A percentile compares a stretch with the other conserved stretches of the same genome.
These are phyloP conservation scores for Paramecium sexaurelia DNA, from an alignment of 73 alveolate species.

Conservation along the genomic window DNA sequence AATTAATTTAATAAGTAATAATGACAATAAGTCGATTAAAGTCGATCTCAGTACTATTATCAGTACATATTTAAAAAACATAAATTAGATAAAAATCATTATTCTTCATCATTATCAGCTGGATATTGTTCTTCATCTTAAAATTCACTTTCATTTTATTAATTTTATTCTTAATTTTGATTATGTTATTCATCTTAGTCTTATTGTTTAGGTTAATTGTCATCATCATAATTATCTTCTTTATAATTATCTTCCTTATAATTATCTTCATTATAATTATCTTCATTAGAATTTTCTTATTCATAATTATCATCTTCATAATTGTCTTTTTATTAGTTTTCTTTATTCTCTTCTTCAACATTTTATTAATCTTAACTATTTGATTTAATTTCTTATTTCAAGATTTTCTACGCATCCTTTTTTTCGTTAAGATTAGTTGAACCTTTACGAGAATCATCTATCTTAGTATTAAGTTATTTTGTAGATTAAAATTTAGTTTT, in stretches of 20 bases:
- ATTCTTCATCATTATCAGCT: background rate
- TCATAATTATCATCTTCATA: background rate
- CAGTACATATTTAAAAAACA: background rate
- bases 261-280: no score
- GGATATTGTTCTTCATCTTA: background rate
- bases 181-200: background rate
- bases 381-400: background rate
- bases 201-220: background rate
- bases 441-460: background rate
- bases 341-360: background rate
- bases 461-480: background rate
- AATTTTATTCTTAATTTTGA: background rate
- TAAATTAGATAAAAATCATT: background rate
- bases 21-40: background rate
- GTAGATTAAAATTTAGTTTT: background rate
- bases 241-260: background rate
- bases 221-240: background rate
- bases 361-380: background rate
- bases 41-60: background rate
- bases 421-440: background rate
- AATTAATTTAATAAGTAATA: background rate
- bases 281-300: background rate
- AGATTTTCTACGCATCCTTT: background rate
- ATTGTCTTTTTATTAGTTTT: background rate
- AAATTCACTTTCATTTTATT: background rate